These are phyloP conservation scores for Phytophthora hybrid DNA, from an alignment of 352 stramenopile genomes.

Conservation along the genomic window DNA sequence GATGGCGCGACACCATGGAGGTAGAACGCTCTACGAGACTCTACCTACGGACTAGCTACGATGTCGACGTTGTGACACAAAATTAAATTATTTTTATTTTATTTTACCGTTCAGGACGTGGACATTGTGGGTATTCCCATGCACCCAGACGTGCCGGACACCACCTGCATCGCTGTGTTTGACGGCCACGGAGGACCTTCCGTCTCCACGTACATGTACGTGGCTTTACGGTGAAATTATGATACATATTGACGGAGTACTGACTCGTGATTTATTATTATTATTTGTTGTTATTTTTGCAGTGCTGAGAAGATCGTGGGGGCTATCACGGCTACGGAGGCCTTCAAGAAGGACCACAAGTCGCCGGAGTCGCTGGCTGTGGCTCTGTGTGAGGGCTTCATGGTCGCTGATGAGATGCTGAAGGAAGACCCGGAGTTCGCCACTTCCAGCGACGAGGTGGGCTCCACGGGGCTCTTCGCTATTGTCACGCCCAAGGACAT, in stretches of 20 bases:
- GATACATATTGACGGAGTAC: conserved; percentile 2
- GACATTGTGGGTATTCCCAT: conserved; percentile 80
- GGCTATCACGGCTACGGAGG: conserved; percentile 68
- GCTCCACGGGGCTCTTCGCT: conserved; percentile 83
- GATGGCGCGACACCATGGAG: conserved; percentile 89
- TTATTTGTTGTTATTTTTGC: conserved; percentile 13
- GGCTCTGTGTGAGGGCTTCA: conserved; percentile 81
- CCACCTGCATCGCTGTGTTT: conserved; percentile 81
- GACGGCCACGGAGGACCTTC: conserved; percentile 81
- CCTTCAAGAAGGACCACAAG: conserved; percentile 82
- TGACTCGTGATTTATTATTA: no score
- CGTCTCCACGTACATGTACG: conserved; percentile 79
- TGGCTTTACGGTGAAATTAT: background rate
- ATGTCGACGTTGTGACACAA: conserved; percentile 4
- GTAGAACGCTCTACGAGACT: conserved; percentile 32
- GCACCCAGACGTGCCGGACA: conserved; percentile 60
- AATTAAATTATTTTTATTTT: conserved; percentile 5
- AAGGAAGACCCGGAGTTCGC: conserved; percentile 75
- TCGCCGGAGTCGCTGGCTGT: conserved; percentile 75
- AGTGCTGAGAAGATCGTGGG: conserved; percentile 79
- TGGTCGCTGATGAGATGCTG: conserved; percentile 73
- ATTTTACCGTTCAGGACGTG: conserved; percentile 55
- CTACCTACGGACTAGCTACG: no score
- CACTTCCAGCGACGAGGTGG: conserved; percentile 78
- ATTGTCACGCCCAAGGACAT: conserved; percentile 87